A percentile compares a stretch with the other conserved stretches of the same genome.
Evolutionary conservation across 192 early-diverging fungal genomes (phyloP).

Genomic region (Coemansia brasiliensis): DNA sequence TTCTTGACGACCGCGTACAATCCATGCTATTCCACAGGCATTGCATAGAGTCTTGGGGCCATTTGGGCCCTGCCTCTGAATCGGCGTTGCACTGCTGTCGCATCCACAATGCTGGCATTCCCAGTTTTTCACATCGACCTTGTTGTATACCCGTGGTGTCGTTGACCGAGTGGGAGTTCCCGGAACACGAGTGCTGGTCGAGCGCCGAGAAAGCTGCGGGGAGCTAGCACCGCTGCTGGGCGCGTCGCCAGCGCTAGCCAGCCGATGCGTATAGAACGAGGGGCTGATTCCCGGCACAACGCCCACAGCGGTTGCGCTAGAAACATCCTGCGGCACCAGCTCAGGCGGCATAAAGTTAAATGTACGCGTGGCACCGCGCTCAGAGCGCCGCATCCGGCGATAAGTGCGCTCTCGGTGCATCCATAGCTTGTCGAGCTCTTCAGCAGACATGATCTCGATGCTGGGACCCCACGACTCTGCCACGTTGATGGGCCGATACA

Average conservation of each 20-base stretch:
- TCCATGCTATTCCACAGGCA: constrained; percentile 63
- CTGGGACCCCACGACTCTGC: constrained; percentile 50
- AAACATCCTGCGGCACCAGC: constrained; percentile 24
- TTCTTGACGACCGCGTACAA: constrained; percentile 52
- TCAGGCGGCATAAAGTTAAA: constrained; percentile 55
- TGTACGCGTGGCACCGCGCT: constrained; percentile 41
- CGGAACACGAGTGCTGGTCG: constrained; percentile 20
- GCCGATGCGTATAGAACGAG: constrained; percentile 40
- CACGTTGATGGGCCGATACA: constrained; percentile 41
- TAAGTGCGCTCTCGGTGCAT: constrained; percentile 53
- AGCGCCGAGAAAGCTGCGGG: constrained; percentile 28
- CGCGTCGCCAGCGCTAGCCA: constrained; percentile 21
- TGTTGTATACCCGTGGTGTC: constrained; percentile 41
- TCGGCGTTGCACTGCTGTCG: constrained; percentile 45
- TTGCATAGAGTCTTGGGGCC: constrained; percentile 66
- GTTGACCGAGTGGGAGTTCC: constrained; percentile 41
- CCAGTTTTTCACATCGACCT: constrained; percentile 44
- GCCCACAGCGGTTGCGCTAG: constrained; percentile 10
- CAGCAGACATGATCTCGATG: constrained; percentile 51
- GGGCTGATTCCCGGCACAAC: constrained; percentile 40
- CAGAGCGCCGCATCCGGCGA: constrained; percentile 50
- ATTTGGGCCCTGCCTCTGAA: constrained; percentile 59
- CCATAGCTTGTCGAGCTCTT: constrained; percentile 54
- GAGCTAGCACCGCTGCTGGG: constrained; percentile 45
- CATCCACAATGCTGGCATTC: constrained; percentile 55